Percentiles rank a stretch among this genome's conserved stretches.
Conservation (phyloP, 768 basidiomycete species). For the Rhizopogon vinicolor region DNA sequence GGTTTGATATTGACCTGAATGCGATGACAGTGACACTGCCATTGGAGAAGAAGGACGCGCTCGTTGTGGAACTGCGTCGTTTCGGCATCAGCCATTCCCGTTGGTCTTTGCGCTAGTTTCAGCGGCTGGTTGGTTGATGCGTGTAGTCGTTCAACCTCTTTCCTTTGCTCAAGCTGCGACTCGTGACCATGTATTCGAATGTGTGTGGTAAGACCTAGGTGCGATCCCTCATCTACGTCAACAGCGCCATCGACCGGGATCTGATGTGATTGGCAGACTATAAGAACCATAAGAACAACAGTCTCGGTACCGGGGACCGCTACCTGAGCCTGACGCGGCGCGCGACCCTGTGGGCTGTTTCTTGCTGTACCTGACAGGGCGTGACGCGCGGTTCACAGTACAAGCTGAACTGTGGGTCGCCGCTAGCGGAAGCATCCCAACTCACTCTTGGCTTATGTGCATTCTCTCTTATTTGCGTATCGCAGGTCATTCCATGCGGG, state of each 20-base stretch:
- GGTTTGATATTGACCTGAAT: conserved; percentile 22
- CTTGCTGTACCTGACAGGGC: too few relatives aligned
- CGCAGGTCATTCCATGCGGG: conserved; percentile 31
- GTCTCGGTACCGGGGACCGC: too few relatives aligned
- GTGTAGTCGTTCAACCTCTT: conserved; percentile 38
- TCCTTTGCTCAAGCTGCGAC: conserved; percentile 21
- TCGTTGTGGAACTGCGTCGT: neutral
- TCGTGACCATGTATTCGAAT: too few relatives aligned
- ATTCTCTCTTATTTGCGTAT: conserved; percentile 16
- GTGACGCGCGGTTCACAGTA: too few relatives aligned
- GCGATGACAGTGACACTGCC: conserved; percentile 10
- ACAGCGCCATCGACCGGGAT: neutral
- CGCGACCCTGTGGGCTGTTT: too few relatives aligned
- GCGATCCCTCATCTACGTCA: conserved; percentile 3
- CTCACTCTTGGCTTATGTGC: conserved; percentile 29
- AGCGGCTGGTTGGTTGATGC: conserved; percentile 31
- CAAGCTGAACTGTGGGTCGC: too few relatives aligned
- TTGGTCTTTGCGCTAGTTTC: conserved; percentile 15
- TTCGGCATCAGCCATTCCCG: neutral
- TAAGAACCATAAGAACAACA: too few relatives aligned
- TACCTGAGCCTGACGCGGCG: too few relatives aligned
- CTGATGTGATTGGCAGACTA: neutral
- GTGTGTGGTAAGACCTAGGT: too few relatives aligned
- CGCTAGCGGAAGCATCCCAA: conserved; percentile 15
- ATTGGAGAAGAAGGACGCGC: neutral